Percentiles rank a stretch among this genome's conserved stretches.
These are phyloP conservation scores for Colletotrichum tabaci DNA, from an alignment of 2,329 filamentous ascomycete species.

Conservation along the genomic window DNA sequence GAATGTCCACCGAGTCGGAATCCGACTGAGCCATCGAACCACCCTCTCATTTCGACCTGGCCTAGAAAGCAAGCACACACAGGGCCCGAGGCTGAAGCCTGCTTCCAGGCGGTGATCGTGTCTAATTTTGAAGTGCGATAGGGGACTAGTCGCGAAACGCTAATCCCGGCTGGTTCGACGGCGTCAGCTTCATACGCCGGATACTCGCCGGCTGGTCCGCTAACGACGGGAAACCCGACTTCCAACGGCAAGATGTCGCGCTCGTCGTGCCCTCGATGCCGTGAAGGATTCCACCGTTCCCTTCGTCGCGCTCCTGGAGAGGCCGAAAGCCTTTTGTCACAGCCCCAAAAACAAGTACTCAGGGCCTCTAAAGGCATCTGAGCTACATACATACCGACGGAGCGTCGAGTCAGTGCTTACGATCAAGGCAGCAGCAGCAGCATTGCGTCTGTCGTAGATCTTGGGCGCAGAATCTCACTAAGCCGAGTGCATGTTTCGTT, in stretches of 20 bases:
- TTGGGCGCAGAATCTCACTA: neutral
- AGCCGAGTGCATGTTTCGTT: neutral
- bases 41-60: conserved; percentile 6
- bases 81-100: conserved; percentile 25
- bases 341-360: neutral
- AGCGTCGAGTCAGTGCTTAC: neutral
- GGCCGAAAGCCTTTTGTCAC: neutral
- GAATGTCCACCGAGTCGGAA: neutral
- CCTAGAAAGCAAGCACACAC: conserved; percentile 18
- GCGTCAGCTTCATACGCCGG: conserved; percentile 28
- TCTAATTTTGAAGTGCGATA: conserved; percentile 24
- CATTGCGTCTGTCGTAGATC: neutral
- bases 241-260: conserved; percentile 19
- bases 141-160: conserved; percentile 15
- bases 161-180: conserved; percentile 8
- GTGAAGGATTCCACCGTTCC: conserved; percentile 24
- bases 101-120: conserved; percentile 18
- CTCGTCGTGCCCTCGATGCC: neutral
- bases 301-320: conserved; percentile 1
- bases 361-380: neutral
- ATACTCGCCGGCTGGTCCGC: conserved; percentile 12
- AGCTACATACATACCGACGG: neutral
- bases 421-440: neutral
- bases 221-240: conserved; percentile 30
- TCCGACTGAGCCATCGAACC: neutral